Evolutionary conservation across 345 rosid genomes (phyloP), one percentile per base, ranked within the genome.

Genomic region (Geranium brycei): DNA sequence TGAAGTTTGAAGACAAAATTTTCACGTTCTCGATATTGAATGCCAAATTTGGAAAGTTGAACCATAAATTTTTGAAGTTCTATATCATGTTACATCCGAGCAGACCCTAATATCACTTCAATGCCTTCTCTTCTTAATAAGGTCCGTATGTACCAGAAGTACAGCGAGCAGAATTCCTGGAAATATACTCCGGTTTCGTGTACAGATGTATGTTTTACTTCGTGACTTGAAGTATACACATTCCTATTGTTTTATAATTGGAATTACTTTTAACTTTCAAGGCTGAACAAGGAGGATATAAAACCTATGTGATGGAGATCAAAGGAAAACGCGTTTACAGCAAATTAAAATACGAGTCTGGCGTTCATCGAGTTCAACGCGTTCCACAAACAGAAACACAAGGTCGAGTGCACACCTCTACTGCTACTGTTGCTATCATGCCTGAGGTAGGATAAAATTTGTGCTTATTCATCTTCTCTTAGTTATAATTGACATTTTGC

Each of bases 361-460:
- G 98, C 68, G 98, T 92, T 67, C 95, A 89, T 72, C 80, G 95
- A 64, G 98, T 92, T 66, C 97, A 92, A 74, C 90, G 96, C 57
- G 96, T 92, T 63, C 98, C 98, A 81, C 93, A 83, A 76, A 92
- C 98, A 64, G 96, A 92, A 76, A 58, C 98, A 67, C 96, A 89
- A 66, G 96, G 96, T 3, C 93, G 96, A 60, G 93, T 89, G 18
- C 98, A 92, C 76, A 92, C 95, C 65, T 92, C 98, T 74, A 92
- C 98, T 67, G 97, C 98, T 58, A 89, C 97, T 57, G 95, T 89
- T 59, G 99, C 99, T 61, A 87, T 92, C 79, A 92, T 92, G 98
- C 97, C 97, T 40, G 95, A 92, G 95, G 97, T 89, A 76, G 60
- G 61, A 58, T 65, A 60, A 56, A 62, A 62, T 62, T 58, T 12